Percentiles rank a stretch among this genome's conserved stretches.
Evolutionary conservation across 1,139 yeast genomes (phyloP).

Genomic region (Blastobotrys petasosporus): DNA sequence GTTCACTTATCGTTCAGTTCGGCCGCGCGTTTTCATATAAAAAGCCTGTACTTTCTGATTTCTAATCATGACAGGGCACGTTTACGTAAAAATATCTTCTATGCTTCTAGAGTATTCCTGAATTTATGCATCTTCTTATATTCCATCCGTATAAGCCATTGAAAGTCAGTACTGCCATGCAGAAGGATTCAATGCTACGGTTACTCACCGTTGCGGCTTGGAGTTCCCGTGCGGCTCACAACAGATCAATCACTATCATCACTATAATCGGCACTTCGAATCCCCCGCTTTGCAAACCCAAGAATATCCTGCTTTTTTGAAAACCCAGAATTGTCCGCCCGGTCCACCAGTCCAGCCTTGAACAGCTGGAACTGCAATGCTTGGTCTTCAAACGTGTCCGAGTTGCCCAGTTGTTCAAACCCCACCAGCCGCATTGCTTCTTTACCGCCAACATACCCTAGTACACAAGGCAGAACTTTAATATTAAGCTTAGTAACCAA

Average conservation of each 20-base stretch:
- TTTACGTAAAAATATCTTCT: too few relatives aligned
- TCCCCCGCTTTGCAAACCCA: slow-evolving; percentile 1
- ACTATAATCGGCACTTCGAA: background rate
- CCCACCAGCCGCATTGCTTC: slow-evolving; percentile 61
- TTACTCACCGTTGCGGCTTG: too few relatives aligned
- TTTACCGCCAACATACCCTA: slow-evolving; percentile 54
- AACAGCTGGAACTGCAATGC: slow-evolving; percentile 40
- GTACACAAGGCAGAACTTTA: slow-evolving; percentile 65
- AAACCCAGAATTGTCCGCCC: slow-evolving; percentile 3
- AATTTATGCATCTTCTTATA: too few relatives aligned
- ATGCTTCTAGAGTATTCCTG: too few relatives aligned
- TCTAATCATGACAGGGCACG: too few relatives aligned
- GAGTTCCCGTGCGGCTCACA: too few relatives aligned
- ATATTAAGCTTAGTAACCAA: slow-evolving; percentile 55
- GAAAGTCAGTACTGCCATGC: too few relatives aligned
- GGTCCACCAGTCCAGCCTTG: slow-evolving; percentile 19
- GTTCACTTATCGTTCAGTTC: too few relatives aligned
- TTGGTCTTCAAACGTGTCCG: slow-evolving; percentile 38
- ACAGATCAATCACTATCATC: background rate
- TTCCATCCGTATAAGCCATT: too few relatives aligned
- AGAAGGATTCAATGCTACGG: too few relatives aligned
- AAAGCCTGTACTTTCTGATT: too few relatives aligned
- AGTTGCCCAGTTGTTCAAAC: slow-evolving; percentile 50
- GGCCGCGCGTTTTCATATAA: too few relatives aligned
- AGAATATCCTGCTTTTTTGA: background rate